Conservation (phyloP, 2,329 filamentous ascomycete species). For the Beauveria sp. region DNA sequence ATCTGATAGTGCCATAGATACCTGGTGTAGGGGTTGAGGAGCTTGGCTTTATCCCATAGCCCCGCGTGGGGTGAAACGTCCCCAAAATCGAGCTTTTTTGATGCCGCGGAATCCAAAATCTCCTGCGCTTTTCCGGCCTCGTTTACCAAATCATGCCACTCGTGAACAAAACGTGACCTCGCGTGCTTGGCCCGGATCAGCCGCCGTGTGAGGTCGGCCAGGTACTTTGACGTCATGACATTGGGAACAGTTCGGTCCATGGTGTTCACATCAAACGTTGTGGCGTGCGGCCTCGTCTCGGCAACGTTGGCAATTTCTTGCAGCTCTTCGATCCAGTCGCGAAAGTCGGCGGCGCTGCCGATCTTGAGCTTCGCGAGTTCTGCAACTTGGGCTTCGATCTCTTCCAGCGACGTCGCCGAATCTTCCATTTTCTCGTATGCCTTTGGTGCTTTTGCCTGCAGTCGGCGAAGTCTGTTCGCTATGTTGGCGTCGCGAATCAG, state of each 20-base stretch:
- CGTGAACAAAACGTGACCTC: constrained; percentile 71
- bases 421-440: constrained; percentile 85
- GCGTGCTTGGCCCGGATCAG: constrained; percentile 77
- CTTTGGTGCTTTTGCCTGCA: constrained; percentile 73
- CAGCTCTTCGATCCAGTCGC: constrained; percentile 95
- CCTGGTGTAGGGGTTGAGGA: constrained; percentile 74
- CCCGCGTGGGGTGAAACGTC: constrained; percentile 47
- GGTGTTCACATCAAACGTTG: constrained; percentile 33
- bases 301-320: constrained; percentile 66
- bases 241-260: constrained; percentile 54
- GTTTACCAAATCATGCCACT: constrained; percentile 75
- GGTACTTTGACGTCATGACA: constrained; percentile 85
- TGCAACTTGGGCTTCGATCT: constrained; percentile 71
- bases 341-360: constrained; percentile 65
- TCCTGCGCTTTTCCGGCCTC: constrained; percentile 69
- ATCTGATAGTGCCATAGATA: constrained; percentile 70
- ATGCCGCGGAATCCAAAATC: constrained; percentile 75
- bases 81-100: constrained; percentile 72
- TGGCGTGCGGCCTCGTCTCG: constrained; percentile 46
- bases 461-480: constrained; percentile 61
- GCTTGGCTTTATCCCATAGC: constrained; percentile 43
- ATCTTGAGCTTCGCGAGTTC: constrained; percentile 76
- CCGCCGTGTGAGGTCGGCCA: constrained; percentile 81
- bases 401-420: constrained; percentile 68
- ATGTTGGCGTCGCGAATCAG: constrained; percentile 75